Percentiles rank a stretch among this genome's conserved stretches.
phyloP scores from a whole-genome alignment of 306 rosid species.

The Sphenostylis stenocarpa region DNA sequence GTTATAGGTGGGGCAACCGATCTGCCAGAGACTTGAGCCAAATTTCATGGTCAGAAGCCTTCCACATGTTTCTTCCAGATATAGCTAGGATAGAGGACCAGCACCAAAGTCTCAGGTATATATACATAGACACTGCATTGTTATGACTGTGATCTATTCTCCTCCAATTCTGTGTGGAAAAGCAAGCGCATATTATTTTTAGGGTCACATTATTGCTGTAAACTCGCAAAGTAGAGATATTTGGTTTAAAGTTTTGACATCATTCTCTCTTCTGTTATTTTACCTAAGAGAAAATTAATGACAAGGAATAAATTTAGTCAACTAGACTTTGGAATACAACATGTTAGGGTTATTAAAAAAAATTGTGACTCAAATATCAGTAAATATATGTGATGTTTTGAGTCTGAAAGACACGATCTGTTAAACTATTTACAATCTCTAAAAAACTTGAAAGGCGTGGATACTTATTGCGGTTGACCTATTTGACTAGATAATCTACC shows the following conservation, averaged over 20 bases:
- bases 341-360: neutral
- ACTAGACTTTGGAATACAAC: neutral
- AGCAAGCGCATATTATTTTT: neutral
- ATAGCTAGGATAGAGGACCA: slow-evolving; percentile 43
- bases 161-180: neutral
- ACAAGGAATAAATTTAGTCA: neutral
- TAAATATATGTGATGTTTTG: neutral
- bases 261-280: neutral
- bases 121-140: neutral
- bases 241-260: neutral
- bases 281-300: neutral
- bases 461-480: no score
- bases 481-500: neutral
- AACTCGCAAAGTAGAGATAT: neutral
- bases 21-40: slow-evolving; percentile 48
- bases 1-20: slow-evolving; percentile 74
- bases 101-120: slow-evolving; percentile 50
- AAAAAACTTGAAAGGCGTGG: no score
- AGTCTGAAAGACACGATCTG: no score
- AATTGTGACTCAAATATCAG: neutral
- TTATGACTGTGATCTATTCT: neutral
- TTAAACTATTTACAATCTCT: no score
- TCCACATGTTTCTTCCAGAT: slow-evolving; percentile 53
- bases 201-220: neutral
- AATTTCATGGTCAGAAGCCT: slow-evolving; percentile 76